A percentile compares a stretch with the other conserved stretches of the same genome.
phyloP scores from a whole-genome alignment of 2,329 filamentous ascomycete species.

The Helotiales sp. region DNA sequence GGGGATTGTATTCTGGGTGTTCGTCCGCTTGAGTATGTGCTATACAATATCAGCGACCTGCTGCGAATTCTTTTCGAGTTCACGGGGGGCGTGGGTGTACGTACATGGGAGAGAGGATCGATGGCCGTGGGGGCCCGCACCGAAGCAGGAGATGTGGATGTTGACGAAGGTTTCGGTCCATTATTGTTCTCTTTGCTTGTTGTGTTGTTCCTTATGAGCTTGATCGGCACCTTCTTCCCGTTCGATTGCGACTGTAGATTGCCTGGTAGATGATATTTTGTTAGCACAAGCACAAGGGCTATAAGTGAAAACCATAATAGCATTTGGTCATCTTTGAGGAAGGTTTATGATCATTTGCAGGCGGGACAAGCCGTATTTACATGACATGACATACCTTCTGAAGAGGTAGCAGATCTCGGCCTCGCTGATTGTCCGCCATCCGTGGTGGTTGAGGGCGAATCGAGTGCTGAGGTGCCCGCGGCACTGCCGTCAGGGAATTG shows the following conservation, averaged over 20 bases:
- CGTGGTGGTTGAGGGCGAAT: constrained; percentile 30
- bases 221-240: constrained; percentile 30
- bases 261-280: constrained; percentile 20
- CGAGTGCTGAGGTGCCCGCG: constrained; percentile 21
- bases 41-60: constrained; percentile 26
- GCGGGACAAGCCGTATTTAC: constrained; percentile 5
- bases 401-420: constrained; percentile 32
- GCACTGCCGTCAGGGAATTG: constrained; percentile 24
- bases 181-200: constrained; percentile 26
- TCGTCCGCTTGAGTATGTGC: constrained; percentile 67
- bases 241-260: constrained; percentile 27
- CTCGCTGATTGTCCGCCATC: constrained; percentile 29
- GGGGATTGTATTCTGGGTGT: constrained; percentile 59
- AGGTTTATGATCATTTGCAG: neutral
- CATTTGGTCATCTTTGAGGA: constrained; percentile 21
- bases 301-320: constrained; percentile 14
- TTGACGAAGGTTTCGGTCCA: constrained; percentile 20
- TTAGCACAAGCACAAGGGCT: constrained; percentile 27
- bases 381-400: constrained; percentile 30
- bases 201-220: constrained; percentile 27
- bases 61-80: neutral
- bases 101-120: constrained; percentile 68
- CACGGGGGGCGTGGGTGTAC: constrained; percentile 27
- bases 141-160: constrained; percentile 11
- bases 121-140: constrained; percentile 45